phyloP scores from a whole-genome alignment of 2,329 filamentous ascomycete genomes.

The Geosmithia putterillii region DNA sequence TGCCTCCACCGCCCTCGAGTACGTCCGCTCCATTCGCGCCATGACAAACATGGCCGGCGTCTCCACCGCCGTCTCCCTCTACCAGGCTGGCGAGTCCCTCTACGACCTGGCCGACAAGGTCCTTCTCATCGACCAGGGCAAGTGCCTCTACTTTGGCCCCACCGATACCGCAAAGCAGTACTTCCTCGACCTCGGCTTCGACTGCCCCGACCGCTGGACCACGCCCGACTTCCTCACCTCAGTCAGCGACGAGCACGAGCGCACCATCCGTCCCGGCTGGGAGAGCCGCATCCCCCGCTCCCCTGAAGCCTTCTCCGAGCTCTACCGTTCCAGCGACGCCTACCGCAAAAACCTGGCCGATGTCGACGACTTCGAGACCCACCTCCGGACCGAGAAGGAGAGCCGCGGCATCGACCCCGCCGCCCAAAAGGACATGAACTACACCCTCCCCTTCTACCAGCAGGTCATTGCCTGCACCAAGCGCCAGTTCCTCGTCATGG shows the following conservation, averaged over 20 bases:
- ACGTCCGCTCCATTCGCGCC: constrained; percentile 49
- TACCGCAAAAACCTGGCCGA: constrained; percentile 51
- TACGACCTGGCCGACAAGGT: constrained; percentile 65
- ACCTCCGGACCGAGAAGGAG: constrained; percentile 35
- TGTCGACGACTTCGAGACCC: constrained; percentile 50
- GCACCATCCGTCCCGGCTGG: constrained; percentile 52
- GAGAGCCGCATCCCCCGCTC: constrained; percentile 58
- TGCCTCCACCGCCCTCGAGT: constrained; percentile 61
- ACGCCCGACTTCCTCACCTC: constrained; percentile 68
- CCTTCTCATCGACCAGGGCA: constrained; percentile 58
- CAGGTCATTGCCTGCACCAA: constrained; percentile 61
- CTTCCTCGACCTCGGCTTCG: constrained; percentile 60
- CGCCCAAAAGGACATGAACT: constrained; percentile 54
- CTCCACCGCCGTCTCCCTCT: constrained; percentile 59
- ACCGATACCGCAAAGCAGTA: constrained; percentile 52
- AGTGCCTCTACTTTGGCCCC: constrained; percentile 60
- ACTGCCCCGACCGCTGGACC: constrained; percentile 59
- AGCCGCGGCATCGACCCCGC: constrained; percentile 47
- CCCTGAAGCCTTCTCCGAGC: constrained; percentile 50
- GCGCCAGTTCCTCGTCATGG: constrained; percentile 68
- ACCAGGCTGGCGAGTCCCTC: constrained; percentile 55
- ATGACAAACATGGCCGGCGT: constrained; percentile 61
- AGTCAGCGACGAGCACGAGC: constrained; percentile 61
- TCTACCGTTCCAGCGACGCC: constrained; percentile 50
- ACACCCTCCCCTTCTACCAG: constrained; percentile 62